Evolutionary conservation across 768 basidiomycete genomes (phyloP), one percentile per base, ranked within the genome.

Genomic region (Russula virescens): DNA sequence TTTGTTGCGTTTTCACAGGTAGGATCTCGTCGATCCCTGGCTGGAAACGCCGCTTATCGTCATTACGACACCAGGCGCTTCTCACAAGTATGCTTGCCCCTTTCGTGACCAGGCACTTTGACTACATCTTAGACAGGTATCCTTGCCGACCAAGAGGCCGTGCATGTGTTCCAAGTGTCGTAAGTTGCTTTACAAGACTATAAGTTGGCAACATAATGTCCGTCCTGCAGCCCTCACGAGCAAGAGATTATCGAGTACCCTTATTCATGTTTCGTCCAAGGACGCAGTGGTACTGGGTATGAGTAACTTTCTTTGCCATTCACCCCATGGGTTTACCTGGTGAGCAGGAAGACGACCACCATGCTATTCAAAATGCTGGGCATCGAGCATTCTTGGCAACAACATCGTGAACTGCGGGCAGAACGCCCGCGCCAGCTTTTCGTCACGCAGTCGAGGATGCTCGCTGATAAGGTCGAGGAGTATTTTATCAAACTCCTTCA

Each of bases 311-410:
- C 0, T 21, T n/a, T 42, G 19, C 9, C 53, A 25, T 28, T 40
- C 43, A 25, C 31, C 23, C 21, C 21, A 26, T 23, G n/a, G 18
- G 25, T 42, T 42, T 21, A 49, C 26, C 19, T 23, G n/a, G 45
- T 3, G 16, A 28, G 1, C 67, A 88, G 88, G 1, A 89, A 89
- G 77, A 89, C 86, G 0, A 89, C 88, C 0, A 86, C 87, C 0
- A 88, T 90, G 82, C 74, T 90, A 0, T 87, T 85, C 76, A 89
- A 87, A 71, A 89, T 90, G 82, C 75, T 89, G 4, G 79, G 81
- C 4, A 81, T 88, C 4, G 84, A 89, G 66, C 74, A 80, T 23
- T 76, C 81, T 14, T 85, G 79, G 73, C 71, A 80, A 42, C 62
- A 76, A 35, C 72, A 70, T 14, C 66, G 71, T 5, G 70, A 76